Percentiles rank a stretch among this genome's conserved stretches.
These are phyloP conservation scores for Dryas octopetala DNA, from an alignment of 306 rosid species.

Conservation along the genomic window DNA sequence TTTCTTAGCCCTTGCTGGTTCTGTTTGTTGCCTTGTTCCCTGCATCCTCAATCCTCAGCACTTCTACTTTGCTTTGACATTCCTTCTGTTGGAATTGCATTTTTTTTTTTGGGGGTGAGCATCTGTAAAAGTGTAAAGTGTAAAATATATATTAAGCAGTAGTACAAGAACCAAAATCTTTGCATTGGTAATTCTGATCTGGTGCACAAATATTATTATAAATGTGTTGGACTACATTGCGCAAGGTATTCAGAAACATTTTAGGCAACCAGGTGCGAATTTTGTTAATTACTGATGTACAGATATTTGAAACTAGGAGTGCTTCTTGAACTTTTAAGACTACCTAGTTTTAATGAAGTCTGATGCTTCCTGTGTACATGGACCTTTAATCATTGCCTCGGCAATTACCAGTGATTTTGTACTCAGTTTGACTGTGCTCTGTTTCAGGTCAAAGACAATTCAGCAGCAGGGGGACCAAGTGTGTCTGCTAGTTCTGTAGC, in stretches of 20 bases:
- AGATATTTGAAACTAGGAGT: background rate
- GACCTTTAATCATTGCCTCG: background rate
- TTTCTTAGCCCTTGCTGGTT: background rate
- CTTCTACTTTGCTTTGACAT: background rate
- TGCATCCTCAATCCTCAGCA: background rate
- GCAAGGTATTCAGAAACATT: no score
- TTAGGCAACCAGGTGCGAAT: no score
- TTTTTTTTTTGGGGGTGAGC: no score
- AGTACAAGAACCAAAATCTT: background rate
- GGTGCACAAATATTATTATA: background rate
- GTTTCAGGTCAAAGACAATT: slow-evolving; percentile 25
- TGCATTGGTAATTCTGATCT: background rate
- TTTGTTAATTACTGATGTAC: no score
- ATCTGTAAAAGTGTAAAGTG: no score
- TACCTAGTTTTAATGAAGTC: background rate
- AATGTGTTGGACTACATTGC: background rate
- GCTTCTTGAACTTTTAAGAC: background rate
- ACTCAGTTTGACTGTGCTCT: background rate
- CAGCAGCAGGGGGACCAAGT: slow-evolving; percentile 44
- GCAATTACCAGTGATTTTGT: background rate
- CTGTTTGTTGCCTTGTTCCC: background rate
- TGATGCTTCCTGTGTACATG: background rate
- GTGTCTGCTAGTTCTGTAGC: slow-evolving; percentile 37
- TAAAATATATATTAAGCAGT: background rate
- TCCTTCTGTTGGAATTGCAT: no score